These are phyloP conservation scores for Peribolospora baueri DNA, from an alignment of 768 basidiomycete species.

Conservation along the genomic window DNA sequence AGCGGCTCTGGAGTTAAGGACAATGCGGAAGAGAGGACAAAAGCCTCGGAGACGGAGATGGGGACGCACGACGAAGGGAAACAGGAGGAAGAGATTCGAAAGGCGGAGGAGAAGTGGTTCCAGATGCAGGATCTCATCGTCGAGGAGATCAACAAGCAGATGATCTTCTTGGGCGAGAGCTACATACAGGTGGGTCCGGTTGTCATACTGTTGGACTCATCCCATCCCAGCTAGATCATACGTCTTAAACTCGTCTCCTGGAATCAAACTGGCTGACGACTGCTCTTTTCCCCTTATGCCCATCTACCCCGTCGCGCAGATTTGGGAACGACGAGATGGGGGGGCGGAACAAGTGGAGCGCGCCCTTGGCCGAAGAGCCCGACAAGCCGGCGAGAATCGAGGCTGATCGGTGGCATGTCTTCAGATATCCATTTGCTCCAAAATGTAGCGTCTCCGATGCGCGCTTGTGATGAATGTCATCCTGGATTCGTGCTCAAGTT, in stretches of 20 bases:
- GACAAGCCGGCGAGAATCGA: too few relatives aligned
- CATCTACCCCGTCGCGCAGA: background rate
- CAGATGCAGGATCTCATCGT: constrained; percentile 91
- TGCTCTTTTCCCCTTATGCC: background rate
- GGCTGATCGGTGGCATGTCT: too few relatives aligned
- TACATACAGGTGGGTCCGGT: constrained; percentile 49
- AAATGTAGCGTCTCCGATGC: too few relatives aligned
- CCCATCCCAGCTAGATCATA: too few relatives aligned
- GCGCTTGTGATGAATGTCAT: too few relatives aligned
- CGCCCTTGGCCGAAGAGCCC: too few relatives aligned
- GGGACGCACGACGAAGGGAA: constrained; percentile 28
- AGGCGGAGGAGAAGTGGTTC: constrained; percentile 60
- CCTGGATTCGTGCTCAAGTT: too few relatives aligned
- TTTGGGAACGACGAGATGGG: constrained; percentile 5
- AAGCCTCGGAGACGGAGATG: background rate
- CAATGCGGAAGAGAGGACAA: constrained; percentile 23
- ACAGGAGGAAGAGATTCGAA: constrained; percentile 26
- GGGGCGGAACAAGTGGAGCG: too few relatives aligned
- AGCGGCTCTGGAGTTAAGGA: constrained; percentile 4
- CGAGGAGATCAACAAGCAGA: constrained; percentile 82
- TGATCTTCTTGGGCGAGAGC: constrained; percentile 95
- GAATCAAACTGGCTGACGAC: background rate
- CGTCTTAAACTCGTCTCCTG: background rate
- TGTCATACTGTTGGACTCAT: background rate
- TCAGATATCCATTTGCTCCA: too few relatives aligned